Evolutionary conservation across 2,329 filamentous ascomycete species (phyloP).

Genomic region (Orbilia ellipsospora): DNA sequence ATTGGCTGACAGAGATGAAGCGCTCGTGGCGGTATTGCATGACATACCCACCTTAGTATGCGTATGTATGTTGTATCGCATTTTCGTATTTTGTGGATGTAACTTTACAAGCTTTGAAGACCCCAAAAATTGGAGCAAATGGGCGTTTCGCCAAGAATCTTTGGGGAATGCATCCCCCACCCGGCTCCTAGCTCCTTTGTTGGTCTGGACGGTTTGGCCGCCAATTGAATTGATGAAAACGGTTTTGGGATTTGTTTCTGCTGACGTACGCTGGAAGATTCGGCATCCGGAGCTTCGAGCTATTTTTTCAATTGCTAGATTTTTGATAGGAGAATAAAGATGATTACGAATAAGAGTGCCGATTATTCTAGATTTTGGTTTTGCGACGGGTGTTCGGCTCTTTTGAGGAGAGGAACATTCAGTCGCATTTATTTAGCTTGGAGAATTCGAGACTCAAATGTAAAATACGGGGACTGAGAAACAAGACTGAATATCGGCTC

Average conservation of each 20-base stretch:
- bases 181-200: not conserved
- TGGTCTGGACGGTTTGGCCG: too few species aligned
- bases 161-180: not conserved
- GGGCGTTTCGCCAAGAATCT: slow-evolving; percentile 16
- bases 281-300: slow-evolving; percentile 7
- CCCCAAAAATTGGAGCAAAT: too few species aligned
- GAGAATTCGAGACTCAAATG: too few species aligned
- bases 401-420: too few species aligned
- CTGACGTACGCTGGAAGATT: slow-evolving; percentile 43
- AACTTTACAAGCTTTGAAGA: too few species aligned
- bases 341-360: too few species aligned
- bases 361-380: too few species aligned
- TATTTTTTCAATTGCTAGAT: not conserved
- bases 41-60: too few species aligned
- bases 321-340: not conserved
- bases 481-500: not conserved
- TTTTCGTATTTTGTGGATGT: not conserved
- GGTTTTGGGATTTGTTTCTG: slow-evolving; percentile 9
- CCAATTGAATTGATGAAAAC: too few species aligned
- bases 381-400: too few species aligned
- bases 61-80: too few species aligned
- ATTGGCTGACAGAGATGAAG: not conserved
- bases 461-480: not conserved
- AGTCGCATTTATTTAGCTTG: too few species aligned
- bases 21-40: slow-evolving; percentile 7